These are phyloP conservation scores for Dentipellis fragilis DNA, from an alignment of 768 basidiomycete species.

Conservation along the genomic window DNA sequence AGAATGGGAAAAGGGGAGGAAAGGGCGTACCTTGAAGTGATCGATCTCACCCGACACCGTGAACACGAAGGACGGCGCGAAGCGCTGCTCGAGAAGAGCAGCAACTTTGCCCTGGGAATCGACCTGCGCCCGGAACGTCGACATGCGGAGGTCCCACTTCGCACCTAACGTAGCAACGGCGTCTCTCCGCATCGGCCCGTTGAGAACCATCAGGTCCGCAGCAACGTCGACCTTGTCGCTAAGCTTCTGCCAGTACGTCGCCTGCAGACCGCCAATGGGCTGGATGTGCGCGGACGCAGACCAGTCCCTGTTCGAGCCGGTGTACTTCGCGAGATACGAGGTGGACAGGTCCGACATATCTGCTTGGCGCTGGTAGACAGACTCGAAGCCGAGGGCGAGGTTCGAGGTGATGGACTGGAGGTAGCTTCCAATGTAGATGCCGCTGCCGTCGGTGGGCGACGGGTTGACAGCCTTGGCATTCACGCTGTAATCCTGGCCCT, in stretches of 20 bases:
- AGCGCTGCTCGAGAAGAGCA: constrained; percentile 89
- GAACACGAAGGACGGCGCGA: constrained; percentile 93
- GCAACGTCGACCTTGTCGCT: constrained; percentile 97
- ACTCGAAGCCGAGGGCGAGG: constrained; percentile 80
- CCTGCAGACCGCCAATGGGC: constrained; percentile 71
- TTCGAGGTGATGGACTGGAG: constrained; percentile 90
- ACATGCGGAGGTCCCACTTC: constrained; percentile 91
- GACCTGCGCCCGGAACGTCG: constrained; percentile 89
- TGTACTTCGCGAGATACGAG: constrained; percentile 77
- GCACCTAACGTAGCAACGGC: constrained; percentile 91
- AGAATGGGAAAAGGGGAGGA: neutral
- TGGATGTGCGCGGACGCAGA: constrained; percentile 90
- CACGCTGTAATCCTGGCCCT: constrained; percentile 76
- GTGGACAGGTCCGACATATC: constrained; percentile 59
- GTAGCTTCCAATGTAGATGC: constrained; percentile 87
- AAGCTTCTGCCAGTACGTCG: constrained; percentile 95
- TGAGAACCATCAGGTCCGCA: constrained; percentile 80
- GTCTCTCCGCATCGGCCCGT: constrained; percentile 72
- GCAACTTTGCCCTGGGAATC: constrained; percentile 95
- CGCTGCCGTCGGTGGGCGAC: constrained; percentile 75
- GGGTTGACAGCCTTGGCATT: constrained; percentile 90
- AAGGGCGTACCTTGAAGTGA: constrained; percentile 77
- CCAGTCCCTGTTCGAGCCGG: constrained; percentile 65
- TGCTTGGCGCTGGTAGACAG: constrained; percentile 70
- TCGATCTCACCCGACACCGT: constrained; percentile 95